Base-by-base conservation (phyloP, 345 rosid genomes). In the Dovyalis caffra region DNA sequence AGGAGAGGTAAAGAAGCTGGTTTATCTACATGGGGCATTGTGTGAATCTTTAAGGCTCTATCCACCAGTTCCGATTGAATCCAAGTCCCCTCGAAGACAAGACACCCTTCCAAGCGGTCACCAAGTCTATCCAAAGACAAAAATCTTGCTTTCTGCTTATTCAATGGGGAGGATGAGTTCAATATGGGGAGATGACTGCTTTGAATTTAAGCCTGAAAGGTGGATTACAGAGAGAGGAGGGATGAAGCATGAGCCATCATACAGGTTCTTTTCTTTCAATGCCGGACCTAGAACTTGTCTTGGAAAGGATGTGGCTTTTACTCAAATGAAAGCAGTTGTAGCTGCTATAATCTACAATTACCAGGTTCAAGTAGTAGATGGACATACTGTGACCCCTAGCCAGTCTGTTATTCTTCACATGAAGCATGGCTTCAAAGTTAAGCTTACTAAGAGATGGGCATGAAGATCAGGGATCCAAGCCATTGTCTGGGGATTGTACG, bases 91-190 rank as follows among this genome's bases (percentile, higher is more conserved):
- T 2, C 3, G 80, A 16, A 32, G 63, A 71, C 10, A 73, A 0
- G 89, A 85, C 9, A 65, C 58, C 11, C 91, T 88, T 69, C 91
- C 89, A 20, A 84, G 87, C 1, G 91, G 91, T 10, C 88, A 84
- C 67, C 66, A 11, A 8, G 88, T 81, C 1, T 21, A 33, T 6
- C 82, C 77, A 1, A 43, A 73, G 3, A 78, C 51, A 5, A 88
- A 70, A 61, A 80, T 86, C 32, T 1, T 81, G 66, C 5, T 83
- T 35, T 66, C 66, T 23, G 58, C 78, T 25, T 84, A 86, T 61
- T 32, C 87, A 10, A 40, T 80, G 53, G 84, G 84, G 29, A 84
- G 87, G 34, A 86, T 86, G 87, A 65, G 35, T 28, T 71, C 79
- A 0, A 70, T 84, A 23, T 82, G 87, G 86, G 87, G 89, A 29